Conservation (phyloP, 2,329 filamentous ascomycete genomes). For the Diaporthe helianthi region DNA sequence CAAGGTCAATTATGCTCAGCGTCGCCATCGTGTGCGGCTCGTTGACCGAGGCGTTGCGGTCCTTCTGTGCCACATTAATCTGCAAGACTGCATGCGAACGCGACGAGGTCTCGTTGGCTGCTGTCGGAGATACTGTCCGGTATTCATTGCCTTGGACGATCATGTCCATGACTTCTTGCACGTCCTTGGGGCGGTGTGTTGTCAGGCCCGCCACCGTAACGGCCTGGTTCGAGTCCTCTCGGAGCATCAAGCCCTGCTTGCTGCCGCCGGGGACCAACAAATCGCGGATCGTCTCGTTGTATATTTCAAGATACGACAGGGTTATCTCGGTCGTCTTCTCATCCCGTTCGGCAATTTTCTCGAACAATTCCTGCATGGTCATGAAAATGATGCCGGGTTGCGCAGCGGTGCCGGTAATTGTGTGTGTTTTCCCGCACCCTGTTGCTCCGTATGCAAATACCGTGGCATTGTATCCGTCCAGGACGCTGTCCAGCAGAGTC, state of each 20-base stretch:
- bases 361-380: conserved; percentile 98
- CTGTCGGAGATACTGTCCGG: conserved; percentile 94
- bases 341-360: conserved; percentile 87
- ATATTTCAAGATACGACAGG: conserved; percentile 96
- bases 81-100: conserved; percentile 96
- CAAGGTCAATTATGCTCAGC: conserved; percentile 96
- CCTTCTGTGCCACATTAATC: conserved; percentile 94
- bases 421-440: conserved; percentile 98
- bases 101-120: conserved; percentile 96
- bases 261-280: conserved; percentile 84
- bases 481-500: conserved; percentile 87
- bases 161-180: conserved; percentile 99
- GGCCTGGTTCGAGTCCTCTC: conserved; percentile 91
- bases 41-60: conserved; percentile 88
- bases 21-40: conserved; percentile 99
- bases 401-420: conserved; percentile 89
- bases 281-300: conserved; percentile 98
- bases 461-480: conserved; percentile 98
- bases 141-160: conserved; percentile 94
- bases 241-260: conserved; percentile 86
- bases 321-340: conserved; percentile 89
- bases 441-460: conserved; percentile 99
- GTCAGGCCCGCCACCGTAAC: conserved; percentile 91
- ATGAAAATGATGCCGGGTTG: conserved; percentile 98
- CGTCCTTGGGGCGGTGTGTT: conserved; percentile 88